Conservation (phyloP, 2,329 filamentous ascomycete species). For the Aspergillus thermomutatus region DNA sequence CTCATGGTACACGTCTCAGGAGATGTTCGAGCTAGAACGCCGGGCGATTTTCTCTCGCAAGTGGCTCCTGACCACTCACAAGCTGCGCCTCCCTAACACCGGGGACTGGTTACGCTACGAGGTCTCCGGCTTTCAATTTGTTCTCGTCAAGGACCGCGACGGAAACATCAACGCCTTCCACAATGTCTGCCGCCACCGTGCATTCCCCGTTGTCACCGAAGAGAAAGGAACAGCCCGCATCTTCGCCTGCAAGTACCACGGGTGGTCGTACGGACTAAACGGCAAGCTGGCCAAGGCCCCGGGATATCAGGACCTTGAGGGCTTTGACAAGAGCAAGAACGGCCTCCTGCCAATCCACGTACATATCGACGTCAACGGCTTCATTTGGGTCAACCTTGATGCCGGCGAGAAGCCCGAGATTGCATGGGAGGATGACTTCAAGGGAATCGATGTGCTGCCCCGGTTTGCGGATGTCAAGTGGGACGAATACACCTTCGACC, state of each 20-base stretch:
- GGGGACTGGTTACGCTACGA: constrained; percentile 58
- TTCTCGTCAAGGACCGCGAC: constrained; percentile 50
- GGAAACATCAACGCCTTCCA: constrained; percentile 57
- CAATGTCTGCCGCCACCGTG: constrained; percentile 59
- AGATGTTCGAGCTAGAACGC: constrained; percentile 55
- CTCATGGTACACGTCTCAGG: constrained; percentile 47
- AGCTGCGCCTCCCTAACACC: constrained; percentile 47
- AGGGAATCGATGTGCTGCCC: constrained; percentile 45
- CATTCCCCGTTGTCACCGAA: constrained; percentile 54
- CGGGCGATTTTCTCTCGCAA: constrained; percentile 58
- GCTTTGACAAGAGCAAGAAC: constrained; percentile 55
- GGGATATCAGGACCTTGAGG: constrained; percentile 52
- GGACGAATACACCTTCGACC: constrained; percentile 56
- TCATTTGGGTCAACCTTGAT: constrained; percentile 60
- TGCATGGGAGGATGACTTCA: constrained; percentile 53
- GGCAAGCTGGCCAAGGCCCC: constrained; percentile 59
- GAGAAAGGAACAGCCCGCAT: constrained; percentile 49
- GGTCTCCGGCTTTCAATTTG: constrained; percentile 56
- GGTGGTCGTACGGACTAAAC: constrained; percentile 57
- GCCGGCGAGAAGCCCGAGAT: constrained; percentile 44
- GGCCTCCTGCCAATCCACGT: constrained; percentile 54
- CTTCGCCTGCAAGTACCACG: constrained; percentile 59
- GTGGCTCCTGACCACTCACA: constrained; percentile 40
- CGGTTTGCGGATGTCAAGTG: constrained; percentile 48
- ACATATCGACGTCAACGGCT: constrained; percentile 52